Conservation (phyloP, 148 eudicot species). For the Rhododendron mucronatum region DNA sequence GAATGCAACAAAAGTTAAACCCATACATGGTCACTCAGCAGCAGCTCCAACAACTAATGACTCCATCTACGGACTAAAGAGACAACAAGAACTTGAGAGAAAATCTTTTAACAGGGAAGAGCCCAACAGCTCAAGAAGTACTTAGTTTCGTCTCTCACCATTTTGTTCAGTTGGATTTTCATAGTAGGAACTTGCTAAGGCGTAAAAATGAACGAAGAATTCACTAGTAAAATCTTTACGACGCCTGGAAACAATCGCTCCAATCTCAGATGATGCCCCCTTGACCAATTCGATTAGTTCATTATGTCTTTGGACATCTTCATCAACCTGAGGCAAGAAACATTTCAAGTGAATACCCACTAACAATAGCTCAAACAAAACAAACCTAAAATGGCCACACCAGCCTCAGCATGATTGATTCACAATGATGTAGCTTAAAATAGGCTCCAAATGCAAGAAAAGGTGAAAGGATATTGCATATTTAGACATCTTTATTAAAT, state of each 20-base stretch:
- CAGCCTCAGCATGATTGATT: neutral
- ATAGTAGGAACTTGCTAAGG: slow-evolving; percentile 74
- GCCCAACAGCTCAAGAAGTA: slow-evolving; percentile 2
- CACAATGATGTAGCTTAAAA: slow-evolving; percentile 7
- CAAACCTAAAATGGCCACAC: neutral
- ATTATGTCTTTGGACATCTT: slow-evolving; percentile 77
- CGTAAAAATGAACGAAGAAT: slow-evolving; percentile 72
- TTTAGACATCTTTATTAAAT: neutral
- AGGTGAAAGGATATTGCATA: neutral
- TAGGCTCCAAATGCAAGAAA: neutral
- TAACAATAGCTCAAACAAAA: neutral
- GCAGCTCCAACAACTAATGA: neutral
- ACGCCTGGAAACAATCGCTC: slow-evolving; percentile 70
- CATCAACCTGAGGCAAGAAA: slow-evolving; percentile 59
- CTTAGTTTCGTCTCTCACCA: slow-evolving; percentile 43
- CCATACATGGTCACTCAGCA: neutral
- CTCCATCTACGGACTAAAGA: slow-evolving; percentile 16
- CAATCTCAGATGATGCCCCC: slow-evolving; percentile 52
- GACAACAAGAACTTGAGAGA: neutral
- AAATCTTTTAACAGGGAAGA: neutral
- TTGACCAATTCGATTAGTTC: slow-evolving; percentile 65
- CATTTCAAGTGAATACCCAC: neutral
- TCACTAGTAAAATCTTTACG: slow-evolving; percentile 96
- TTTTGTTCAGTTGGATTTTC: slow-evolving; percentile 70
- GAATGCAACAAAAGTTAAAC: neutral